Conservation (phyloP, 2,329 filamentous ascomycete genomes). For the Trichoderma gracile region DNA sequence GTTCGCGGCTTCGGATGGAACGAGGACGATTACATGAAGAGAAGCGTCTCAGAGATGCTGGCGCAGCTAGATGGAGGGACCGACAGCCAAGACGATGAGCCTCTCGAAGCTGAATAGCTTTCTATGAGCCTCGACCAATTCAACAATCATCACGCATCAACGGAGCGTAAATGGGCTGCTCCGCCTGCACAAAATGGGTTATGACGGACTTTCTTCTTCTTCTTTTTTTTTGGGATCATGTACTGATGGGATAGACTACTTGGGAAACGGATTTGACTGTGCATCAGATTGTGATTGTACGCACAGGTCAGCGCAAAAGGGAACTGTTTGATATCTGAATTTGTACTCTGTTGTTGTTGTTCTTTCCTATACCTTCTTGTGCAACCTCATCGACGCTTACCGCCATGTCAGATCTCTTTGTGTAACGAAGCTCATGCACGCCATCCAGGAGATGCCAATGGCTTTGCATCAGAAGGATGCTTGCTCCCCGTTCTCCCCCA, state of each 20-base stretch:
- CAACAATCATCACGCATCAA: not conserved
- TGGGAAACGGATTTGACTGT: not conserved
- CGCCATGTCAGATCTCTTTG: no score
- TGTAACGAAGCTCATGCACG: no score
- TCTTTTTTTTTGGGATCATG: not conserved
- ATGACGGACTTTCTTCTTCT: not conserved
- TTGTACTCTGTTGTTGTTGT: no score
- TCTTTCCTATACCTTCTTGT: not conserved
- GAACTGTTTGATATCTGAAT: not conserved
- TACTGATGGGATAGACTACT: not conserved
- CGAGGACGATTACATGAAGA: not conserved
- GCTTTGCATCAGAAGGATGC: no score
- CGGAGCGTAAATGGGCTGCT: not conserved
- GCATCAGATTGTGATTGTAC: not conserved
- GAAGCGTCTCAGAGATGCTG: not conserved
- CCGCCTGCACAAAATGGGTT: not conserved
- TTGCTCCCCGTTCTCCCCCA: no score
- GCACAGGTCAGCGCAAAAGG: not conserved
- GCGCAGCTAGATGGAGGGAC: not conserved
- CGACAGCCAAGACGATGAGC: not conserved
- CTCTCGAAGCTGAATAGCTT: no score
- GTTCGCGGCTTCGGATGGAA: slow-evolving; percentile 8
- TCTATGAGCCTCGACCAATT: not conserved
- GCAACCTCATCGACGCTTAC: no score
- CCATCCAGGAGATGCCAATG: no score